phyloP scores from a whole-genome alignment of 495 filamentous ascomycete species.

The Penicillium atrosanguineum region DNA sequence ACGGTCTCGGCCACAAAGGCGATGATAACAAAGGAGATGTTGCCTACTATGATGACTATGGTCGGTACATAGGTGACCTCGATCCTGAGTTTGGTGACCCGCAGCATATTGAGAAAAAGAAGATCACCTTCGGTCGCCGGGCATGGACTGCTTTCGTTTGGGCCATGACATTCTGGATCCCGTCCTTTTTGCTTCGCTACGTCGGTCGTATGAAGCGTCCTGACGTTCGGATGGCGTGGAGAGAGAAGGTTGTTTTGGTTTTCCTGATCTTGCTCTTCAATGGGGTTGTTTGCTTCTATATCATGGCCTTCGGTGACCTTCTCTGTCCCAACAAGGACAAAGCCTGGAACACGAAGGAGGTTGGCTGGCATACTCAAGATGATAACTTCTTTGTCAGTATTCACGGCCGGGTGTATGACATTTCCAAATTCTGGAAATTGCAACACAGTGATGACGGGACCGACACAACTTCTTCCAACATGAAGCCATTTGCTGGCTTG shows the following conservation, averaged over 20 bases:
- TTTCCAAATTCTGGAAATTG: constrained; percentile 78
- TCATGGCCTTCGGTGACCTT: constrained; percentile 78
- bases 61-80: constrained; percentile 54
- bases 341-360: constrained; percentile 74
- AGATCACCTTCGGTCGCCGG: constrained; percentile 60
- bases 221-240: constrained; percentile 95
- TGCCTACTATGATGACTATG: constrained; percentile 59
- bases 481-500: constrained; percentile 74
- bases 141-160: constrained; percentile 81
- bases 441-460: constrained; percentile 70
- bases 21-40: constrained; percentile 70
- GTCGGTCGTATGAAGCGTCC: constrained; percentile 96
- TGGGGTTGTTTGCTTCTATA: constrained; percentile 84
- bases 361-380: constrained; percentile 64
- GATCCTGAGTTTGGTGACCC: constrained; percentile 76
- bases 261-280: constrained; percentile 82
- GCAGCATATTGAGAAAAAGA: constrained; percentile 71
- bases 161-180: constrained; percentile 91
- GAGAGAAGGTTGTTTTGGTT: constrained; percentile 86
- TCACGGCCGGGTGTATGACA: constrained; percentile 88
- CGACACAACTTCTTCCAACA: constrained; percentile 59
- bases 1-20: constrained; percentile 82
- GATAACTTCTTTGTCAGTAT: constrained; percentile 88
- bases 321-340: constrained; percentile 92
- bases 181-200: constrained; percentile 74